Percentiles rank a stretch among this genome's conserved stretches.
These are phyloP conservation scores for Scenedesmus sp. DNA, from an alignment of 163 green algal genomes.

Conservation along the genomic window DNA sequence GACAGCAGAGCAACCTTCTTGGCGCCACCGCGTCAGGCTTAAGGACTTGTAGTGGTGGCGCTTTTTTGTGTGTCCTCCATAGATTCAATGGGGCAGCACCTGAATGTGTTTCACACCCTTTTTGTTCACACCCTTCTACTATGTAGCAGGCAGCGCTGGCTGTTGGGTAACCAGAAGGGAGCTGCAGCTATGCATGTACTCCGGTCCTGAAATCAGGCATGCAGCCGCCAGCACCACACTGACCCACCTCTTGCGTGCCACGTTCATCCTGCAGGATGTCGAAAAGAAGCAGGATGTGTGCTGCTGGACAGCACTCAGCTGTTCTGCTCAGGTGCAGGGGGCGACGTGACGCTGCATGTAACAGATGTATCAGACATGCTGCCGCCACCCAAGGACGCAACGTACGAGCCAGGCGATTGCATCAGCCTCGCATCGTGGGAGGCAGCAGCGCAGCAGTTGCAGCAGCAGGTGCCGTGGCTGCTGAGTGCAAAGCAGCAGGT, in stretches of 20 bases:
- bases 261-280: not conserved
- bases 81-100: no score
- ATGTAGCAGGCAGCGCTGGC: no score
- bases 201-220: not conserved
- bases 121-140: no score
- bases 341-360: not conserved
- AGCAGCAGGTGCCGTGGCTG: not conserved
- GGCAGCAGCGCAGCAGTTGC: conserved; percentile 8
- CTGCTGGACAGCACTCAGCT: not conserved
- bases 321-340: not conserved
- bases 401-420: not conserved
- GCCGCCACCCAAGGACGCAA: not conserved
- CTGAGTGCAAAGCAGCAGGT: not conserved
- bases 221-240: not conserved
- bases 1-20: no score
- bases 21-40: no score
- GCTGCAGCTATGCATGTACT: not conserved
- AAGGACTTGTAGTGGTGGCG: no score
- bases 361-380: not conserved
- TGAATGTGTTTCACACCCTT: no score
- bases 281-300: no score
- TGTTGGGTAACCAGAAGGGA: not conserved
- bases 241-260: not conserved
- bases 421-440: not conserved
- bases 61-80: no score